Evolutionary conservation across 306 rosid species (phyloP).

Genomic region (Parietaria judaica): DNA sequence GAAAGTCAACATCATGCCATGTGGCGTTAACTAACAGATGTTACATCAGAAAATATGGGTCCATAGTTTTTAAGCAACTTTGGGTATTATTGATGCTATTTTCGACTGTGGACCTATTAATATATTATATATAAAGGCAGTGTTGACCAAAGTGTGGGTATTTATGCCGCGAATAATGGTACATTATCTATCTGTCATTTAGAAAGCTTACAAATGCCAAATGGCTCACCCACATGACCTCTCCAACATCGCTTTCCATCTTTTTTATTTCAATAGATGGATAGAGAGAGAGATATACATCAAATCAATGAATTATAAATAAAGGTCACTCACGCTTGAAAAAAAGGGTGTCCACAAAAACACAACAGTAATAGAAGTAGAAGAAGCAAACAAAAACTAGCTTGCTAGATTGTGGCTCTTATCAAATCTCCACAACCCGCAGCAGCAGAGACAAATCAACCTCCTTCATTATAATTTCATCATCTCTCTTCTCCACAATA

Average conservation of each 20-base stretch:
- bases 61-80: no score
- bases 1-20: no score
- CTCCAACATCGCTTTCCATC: slow-evolving; percentile 20
- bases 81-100: no score
- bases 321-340: slow-evolving; percentile 37
- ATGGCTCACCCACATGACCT: slow-evolving; percentile 15
- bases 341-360: slow-evolving; percentile 60
- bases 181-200: slow-evolving; percentile 17
- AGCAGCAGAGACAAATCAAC: slow-evolving; percentile 9
- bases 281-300: slow-evolving; percentile 1
- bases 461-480: slow-evolving; percentile 16
- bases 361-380: background rate
- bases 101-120: no score
- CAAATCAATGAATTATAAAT: slow-evolving; percentile 14
- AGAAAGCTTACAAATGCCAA: slow-evolving; percentile 20
- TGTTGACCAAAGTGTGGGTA: no score
- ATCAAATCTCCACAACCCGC: slow-evolving; percentile 28
- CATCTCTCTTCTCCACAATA: slow-evolving; percentile 1
- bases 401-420: slow-evolving; percentile 56
- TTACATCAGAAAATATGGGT: no score
- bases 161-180: no score
- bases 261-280: slow-evolving; percentile 24
- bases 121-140: no score
- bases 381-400: slow-evolving; percentile 31
- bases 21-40: no score